Conservation (phyloP, 176 grass and related monocot genomes). For the Otatea glauca region DNA sequence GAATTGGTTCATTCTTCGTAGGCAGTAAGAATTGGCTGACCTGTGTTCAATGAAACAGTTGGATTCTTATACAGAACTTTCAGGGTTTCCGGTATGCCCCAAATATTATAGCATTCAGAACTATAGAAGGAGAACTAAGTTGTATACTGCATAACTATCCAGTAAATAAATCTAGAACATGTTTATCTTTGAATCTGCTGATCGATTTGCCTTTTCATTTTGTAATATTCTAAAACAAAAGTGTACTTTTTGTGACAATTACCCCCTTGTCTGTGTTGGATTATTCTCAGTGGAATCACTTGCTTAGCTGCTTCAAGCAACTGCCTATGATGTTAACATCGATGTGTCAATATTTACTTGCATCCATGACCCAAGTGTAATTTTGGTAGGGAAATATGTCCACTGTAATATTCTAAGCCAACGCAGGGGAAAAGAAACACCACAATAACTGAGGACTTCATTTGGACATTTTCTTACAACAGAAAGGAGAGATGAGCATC, state of each 20-base stretch:
- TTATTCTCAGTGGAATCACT: neutral
- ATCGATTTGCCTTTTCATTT: neutral
- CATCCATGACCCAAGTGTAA: neutral
- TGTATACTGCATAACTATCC: neutral
- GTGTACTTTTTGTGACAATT: conserved; percentile 2
- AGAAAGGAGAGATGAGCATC: neutral
- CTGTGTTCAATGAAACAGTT: conserved; percentile 7
- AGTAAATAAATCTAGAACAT: neutral
- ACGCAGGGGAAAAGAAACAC: neutral
- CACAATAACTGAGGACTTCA: neutral
- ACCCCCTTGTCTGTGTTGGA: conserved; percentile 1
- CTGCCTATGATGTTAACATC: neutral
- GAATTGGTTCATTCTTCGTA: neutral
- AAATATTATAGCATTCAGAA: neutral
- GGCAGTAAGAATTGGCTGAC: neutral
- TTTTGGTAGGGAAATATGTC: conserved; percentile 3
- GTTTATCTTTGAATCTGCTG: neutral
- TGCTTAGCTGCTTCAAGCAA: neutral
- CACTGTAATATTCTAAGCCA: neutral
- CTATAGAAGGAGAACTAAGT: neutral
- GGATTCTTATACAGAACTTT: neutral
- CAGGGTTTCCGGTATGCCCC: neutral
- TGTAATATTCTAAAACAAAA: neutral
- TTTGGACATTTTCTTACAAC: neutral
- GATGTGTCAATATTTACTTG: neutral